A percentile compares a stretch with the other conserved stretches of the same genome.
Evolutionary conservation across 441 rosid genomes (phyloP).

Genomic region (Kokia cookei): DNA sequence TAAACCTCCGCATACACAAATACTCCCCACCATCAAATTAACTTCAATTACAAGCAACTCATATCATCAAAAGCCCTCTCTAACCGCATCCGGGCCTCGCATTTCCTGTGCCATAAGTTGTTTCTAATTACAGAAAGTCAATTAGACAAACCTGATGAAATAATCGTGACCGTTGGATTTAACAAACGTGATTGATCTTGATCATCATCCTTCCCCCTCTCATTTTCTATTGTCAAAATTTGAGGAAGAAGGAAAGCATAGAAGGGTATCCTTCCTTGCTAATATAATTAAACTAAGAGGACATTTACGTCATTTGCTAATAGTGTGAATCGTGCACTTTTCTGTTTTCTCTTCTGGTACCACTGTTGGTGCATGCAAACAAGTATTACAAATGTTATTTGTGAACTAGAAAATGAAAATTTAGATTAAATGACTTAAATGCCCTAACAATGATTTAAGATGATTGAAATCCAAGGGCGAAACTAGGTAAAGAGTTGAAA

Average conservation of each 20-base stretch:
- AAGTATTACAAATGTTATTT: neutral
- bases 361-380: neutral
- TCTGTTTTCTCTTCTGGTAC: too few relatives aligned
- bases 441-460: neutral
- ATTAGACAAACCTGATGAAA: too few relatives aligned
- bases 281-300: neutral
- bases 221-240: too few relatives aligned
- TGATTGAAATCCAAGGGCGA: neutral
- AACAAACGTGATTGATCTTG: neutral
- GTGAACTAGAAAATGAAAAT: neutral
- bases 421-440: constrained; percentile 4
- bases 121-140: neutral
- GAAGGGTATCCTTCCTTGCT: too few relatives aligned
- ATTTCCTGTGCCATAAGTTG: neutral
- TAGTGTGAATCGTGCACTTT: too few relatives aligned
- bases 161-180: neutral
- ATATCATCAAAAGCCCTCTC: constrained; percentile 23
- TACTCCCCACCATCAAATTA: constrained; percentile 11
- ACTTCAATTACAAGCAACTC: constrained; percentile 34
- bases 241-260: too few relatives aligned
- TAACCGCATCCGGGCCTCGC: constrained; percentile 19
- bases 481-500: neutral
- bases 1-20: neutral
- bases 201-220: neutral
- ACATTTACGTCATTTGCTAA: neutral